These are phyloP conservation scores for Cryptococcus hybrid DNA, from an alignment of 1,284 basidiomycete species.

Conservation along the genomic window DNA sequence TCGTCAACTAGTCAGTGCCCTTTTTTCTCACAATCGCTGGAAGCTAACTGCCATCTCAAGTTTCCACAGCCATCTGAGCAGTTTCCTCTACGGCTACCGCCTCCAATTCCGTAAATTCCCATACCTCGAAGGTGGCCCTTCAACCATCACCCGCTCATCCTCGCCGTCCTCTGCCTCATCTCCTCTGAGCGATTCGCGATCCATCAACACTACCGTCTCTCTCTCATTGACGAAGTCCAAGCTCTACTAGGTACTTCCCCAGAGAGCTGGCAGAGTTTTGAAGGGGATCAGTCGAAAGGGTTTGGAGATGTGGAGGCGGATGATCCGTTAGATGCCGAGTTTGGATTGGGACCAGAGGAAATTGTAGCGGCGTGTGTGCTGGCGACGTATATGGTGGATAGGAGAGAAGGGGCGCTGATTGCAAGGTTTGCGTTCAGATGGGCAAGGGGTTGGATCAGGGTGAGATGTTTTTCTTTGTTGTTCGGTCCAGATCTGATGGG, in stretches of 20 bases:
- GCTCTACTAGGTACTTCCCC: conserved; percentile 32
- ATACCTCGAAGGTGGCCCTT: conserved; percentile 37
- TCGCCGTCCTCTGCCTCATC: conserved; percentile 40
- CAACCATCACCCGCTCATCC: conserved; percentile 41
- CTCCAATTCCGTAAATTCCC: conserved; percentile 41
- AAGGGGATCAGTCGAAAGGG: conserved; percentile 5
- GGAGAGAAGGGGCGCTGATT: conserved; percentile 29
- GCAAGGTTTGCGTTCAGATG: conserved; percentile 40
- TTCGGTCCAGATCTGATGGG: background rate
- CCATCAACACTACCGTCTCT: conserved; percentile 18
- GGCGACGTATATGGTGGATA: conserved; percentile 35
- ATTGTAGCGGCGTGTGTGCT: conserved; percentile 41
- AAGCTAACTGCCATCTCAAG: conserved; percentile 4
- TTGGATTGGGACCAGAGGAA: conserved; percentile 48
- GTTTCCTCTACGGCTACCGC: conserved; percentile 39
- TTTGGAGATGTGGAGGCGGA: conserved; percentile 19
- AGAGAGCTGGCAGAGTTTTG: conserved; percentile 25
- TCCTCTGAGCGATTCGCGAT: conserved; percentile 33
- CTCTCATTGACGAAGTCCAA: conserved; percentile 29
- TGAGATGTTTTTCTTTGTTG: conserved; percentile 7
- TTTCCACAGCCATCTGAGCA: conserved; percentile 35
- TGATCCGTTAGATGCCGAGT: conserved; percentile 37
- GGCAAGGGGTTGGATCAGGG: conserved; percentile 46
- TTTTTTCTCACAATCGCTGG: background rate
- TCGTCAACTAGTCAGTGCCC: conserved; percentile 38